Evolutionary conservation across 2,329 filamentous ascomycete species (phyloP).

Genomic region (Aspergillus sp.): DNA sequence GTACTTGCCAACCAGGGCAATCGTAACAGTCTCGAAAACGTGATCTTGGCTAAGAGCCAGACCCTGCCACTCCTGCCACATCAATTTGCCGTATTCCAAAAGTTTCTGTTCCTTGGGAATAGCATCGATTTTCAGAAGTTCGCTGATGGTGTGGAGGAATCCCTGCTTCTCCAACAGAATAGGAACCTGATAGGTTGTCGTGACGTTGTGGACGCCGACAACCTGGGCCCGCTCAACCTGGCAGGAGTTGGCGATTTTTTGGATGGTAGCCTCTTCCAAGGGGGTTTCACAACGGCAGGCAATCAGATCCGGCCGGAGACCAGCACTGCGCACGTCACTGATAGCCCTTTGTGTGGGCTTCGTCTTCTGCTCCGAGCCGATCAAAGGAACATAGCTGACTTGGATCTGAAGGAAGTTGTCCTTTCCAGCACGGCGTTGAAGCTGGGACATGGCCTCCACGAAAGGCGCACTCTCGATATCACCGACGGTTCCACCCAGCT

Average conservation of each 20-base stretch:
- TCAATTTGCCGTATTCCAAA: slow-evolving; percentile 62
- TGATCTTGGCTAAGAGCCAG: slow-evolving; percentile 67
- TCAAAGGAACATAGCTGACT: slow-evolving; percentile 74
- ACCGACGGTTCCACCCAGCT: slow-evolving; percentile 53
- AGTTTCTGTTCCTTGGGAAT: slow-evolving; percentile 55
- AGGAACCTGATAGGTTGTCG: slow-evolving; percentile 90
- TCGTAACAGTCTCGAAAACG: slow-evolving; percentile 68
- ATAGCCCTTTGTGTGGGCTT: slow-evolving; percentile 95
- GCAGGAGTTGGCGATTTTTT: slow-evolving; percentile 87
- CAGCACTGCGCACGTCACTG: slow-evolving; percentile 76
- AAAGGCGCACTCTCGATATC: slow-evolving; percentile 89
- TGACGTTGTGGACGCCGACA: slow-evolving; percentile 81
- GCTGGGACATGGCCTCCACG: slow-evolving; percentile 79
- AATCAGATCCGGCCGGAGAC: slow-evolving; percentile 75
- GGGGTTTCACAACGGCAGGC: slow-evolving; percentile 85
- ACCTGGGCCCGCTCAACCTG: slow-evolving; percentile 85
- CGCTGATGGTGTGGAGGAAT: slow-evolving; percentile 65
- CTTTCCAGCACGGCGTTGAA: slow-evolving; percentile 69
- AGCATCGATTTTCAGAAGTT: slow-evolving; percentile 64
- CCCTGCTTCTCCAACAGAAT: slow-evolving; percentile 84
- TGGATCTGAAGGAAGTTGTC: slow-evolving; percentile 86
- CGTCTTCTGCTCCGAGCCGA: slow-evolving; percentile 79
- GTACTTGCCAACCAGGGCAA: slow-evolving; percentile 93
- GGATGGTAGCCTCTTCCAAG: slow-evolving; percentile 70
- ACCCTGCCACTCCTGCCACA: slow-evolving; percentile 76